A percentile compares a stretch with the other conserved stretches of the same genome.
These are phyloP conservation scores for Ascochyta viciae-villosae DNA, from an alignment of 2,329 filamentous ascomycete species.

Conservation along the genomic window DNA sequence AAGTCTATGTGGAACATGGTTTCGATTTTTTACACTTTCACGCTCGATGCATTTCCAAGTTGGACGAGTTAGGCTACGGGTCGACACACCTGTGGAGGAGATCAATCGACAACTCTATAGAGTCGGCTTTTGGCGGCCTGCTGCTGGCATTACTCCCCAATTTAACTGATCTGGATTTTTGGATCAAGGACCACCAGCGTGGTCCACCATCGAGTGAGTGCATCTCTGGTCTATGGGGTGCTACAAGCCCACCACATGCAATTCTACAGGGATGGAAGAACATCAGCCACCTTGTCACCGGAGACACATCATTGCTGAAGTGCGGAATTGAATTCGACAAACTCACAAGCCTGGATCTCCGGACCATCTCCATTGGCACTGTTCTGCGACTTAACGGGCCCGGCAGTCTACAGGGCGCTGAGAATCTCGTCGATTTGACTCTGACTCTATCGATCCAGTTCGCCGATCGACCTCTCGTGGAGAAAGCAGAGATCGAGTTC, in stretches of 20 bases:
- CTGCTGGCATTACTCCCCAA: constrained; percentile 29
- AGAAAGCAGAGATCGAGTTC: constrained; percentile 25
- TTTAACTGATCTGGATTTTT: constrained; percentile 26
- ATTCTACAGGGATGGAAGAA: constrained; percentile 15
- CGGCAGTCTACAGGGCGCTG: constrained; percentile 26
- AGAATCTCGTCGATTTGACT: constrained; percentile 20
- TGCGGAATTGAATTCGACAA: constrained; percentile 22
- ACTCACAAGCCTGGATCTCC: constrained; percentile 24
- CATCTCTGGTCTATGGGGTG: constrained; percentile 30
- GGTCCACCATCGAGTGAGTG: constrained; percentile 28
- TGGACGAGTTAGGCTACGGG: constrained; percentile 20
- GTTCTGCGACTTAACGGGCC: constrained; percentile 32
- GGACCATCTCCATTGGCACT: constrained; percentile 23
- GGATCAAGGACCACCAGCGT: constrained; percentile 28
- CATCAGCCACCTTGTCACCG: constrained; percentile 20
- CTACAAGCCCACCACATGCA: constrained; percentile 12
- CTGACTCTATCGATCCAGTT: constrained; percentile 27
- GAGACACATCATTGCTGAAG: constrained; percentile 26
- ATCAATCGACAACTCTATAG: constrained; percentile 30
- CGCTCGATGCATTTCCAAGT: constrained; percentile 13
- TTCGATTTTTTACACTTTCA: constrained; percentile 24
- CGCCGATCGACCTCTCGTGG: constrained; percentile 21
- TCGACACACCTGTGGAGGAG: constrained; percentile 24
- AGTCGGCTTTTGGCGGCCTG: constrained; percentile 32
- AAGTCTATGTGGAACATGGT: constrained; percentile 20